phyloP scores from a whole-genome alignment of 2,329 filamentous ascomycete genomes.

The Ascomycota sp. region DNA sequence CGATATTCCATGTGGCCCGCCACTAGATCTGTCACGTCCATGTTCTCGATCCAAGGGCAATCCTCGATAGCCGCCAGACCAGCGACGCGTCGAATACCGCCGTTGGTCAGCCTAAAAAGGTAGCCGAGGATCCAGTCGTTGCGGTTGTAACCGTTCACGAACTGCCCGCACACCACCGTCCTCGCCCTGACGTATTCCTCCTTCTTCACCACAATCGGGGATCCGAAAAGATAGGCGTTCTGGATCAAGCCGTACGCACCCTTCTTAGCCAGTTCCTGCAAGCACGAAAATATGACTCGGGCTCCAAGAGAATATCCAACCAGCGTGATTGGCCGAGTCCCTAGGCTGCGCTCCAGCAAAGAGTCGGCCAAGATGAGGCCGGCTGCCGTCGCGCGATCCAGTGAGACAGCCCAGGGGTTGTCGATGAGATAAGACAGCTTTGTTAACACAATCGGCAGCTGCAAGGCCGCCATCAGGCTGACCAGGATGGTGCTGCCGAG shows the following conservation, averaged over 20 bases:
- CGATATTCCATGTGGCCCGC: conserved; percentile 94
- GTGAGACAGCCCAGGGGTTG: conserved; percentile 94
- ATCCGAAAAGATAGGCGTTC: conserved; percentile 87
- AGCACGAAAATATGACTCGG: conserved; percentile 75
- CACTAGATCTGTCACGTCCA: conserved; percentile 68
- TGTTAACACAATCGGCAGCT: conserved; percentile 75
- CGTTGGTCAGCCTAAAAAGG: conserved; percentile 80
- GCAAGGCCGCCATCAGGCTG: conserved; percentile 74
- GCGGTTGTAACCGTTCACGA: conserved; percentile 79
- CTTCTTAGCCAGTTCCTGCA: conserved; percentile 65
- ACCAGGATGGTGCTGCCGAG: conserved; percentile 75
- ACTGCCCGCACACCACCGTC: conserved; percentile 73
- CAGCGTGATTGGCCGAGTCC: conserved; percentile 73
- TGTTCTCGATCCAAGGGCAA: conserved; percentile 67
- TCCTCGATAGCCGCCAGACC: conserved; percentile 57
- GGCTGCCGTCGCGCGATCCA: conserved; percentile 69
- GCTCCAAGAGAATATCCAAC: conserved; percentile 87
- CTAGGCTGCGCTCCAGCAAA: conserved; percentile 72
- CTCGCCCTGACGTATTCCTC: conserved; percentile 69
- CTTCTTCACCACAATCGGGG: conserved; percentile 71
- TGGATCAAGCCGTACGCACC: conserved; percentile 74
- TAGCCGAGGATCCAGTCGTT: conserved; percentile 97
- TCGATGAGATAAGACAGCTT: conserved; percentile 93
- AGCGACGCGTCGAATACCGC: conserved; percentile 72
- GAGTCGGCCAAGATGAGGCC: conserved; percentile 89